Percentiles rank a stretch among this genome's conserved stretches.
Evolutionary conservation across 2,329 filamentous ascomycete genomes (phyloP).

Genomic region (Aspergillus chevalieri): DNA sequence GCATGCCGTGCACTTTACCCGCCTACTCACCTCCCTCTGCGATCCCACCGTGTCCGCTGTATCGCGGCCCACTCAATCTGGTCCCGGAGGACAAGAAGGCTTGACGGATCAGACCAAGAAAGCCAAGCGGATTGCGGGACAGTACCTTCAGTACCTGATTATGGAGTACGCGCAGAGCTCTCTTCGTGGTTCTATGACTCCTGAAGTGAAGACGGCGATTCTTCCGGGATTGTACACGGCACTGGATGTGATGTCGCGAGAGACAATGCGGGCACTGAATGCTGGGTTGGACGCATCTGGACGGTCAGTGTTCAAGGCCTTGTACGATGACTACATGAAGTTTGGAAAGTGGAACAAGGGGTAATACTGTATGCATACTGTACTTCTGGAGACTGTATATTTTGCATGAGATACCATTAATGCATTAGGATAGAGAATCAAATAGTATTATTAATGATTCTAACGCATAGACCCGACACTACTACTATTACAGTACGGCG

Average conservation of each 20-base stretch:
- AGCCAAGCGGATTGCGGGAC: conserved; percentile 51
- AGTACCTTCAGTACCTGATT: conserved; percentile 53
- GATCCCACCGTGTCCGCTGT: conserved; percentile 56
- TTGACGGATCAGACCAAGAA: conserved; percentile 57
- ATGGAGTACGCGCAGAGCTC: conserved; percentile 52
- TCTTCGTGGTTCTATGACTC: conserved; percentile 44
- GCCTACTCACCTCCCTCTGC: conserved; percentile 55
- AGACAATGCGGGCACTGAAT: conserved; percentile 47
- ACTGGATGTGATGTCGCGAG: conserved; percentile 48
- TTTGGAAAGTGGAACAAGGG: conserved; percentile 45
- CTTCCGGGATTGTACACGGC: conserved; percentile 48
- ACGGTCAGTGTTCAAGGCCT: conserved; percentile 47
- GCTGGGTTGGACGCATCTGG: conserved; percentile 47
- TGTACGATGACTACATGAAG: conserved; percentile 48
- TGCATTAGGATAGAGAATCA: conserved; percentile 1
- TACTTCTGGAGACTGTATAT: conserved; percentile 1
- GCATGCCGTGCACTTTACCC: conserved; percentile 47
- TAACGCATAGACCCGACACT: background rate
- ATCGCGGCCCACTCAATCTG: conserved; percentile 27
- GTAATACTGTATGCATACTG: conserved; percentile 13
- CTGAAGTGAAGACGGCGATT: conserved; percentile 48
- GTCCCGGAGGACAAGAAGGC: conserved; percentile 32
- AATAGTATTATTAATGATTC: background rate
- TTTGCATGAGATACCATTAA: conserved; percentile 1
- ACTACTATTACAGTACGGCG: too few species aligned